Base-by-base conservation (phyloP, 257 asterid genomes). In the Fraxinus cuspidata region DNA sequence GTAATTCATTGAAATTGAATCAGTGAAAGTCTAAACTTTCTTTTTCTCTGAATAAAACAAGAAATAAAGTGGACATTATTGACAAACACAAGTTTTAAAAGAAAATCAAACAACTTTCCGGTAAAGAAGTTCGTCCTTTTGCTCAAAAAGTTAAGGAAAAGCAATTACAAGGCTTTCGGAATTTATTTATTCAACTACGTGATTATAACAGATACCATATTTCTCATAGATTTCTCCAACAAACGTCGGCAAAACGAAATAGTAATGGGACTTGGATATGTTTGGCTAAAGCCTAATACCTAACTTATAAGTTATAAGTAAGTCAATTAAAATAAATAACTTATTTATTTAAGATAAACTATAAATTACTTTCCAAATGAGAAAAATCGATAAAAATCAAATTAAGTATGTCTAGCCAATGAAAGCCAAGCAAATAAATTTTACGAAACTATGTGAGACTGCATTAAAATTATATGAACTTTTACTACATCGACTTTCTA, bases 81-180 rank as follows among this genome's bases (percentile, higher is more conserved):
- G 53, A 44, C 53, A 44, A 44, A 44, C 18, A 44, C 51, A 12
- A 44, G 51, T 1, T 4, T 44, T 2, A 11, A 44, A 13, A 13
- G 19, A 5, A 13, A 44, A 44, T 12, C 53, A 3, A 44, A 44
- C 51, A 44, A 44, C 51, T 44, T 40, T 44, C 5, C 51, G 19
- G 19, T 0, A 44, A 44, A 44, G 53, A 44, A 44, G 18, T n/a
- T 44, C 53, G 53, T 71, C 81, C 71, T 66, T 58, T 47, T 40
- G 32, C 25, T 19, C 13, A 53, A 63, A 40, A 71, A 25, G 7
- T 13, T 44, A 13, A 44, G 3, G 18, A 44, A 44, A 44, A 44
- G 53, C 53, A 13, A 44, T 3, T 44, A 13, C 4, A 44, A 42
- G 4, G 16, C 4, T 44, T 44, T 44, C 18, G 15, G 5, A 44